These are phyloP conservation scores for Cairneyella variabilis DNA, from an alignment of 495 filamentous ascomycete genomes.

Conservation along the genomic window DNA sequence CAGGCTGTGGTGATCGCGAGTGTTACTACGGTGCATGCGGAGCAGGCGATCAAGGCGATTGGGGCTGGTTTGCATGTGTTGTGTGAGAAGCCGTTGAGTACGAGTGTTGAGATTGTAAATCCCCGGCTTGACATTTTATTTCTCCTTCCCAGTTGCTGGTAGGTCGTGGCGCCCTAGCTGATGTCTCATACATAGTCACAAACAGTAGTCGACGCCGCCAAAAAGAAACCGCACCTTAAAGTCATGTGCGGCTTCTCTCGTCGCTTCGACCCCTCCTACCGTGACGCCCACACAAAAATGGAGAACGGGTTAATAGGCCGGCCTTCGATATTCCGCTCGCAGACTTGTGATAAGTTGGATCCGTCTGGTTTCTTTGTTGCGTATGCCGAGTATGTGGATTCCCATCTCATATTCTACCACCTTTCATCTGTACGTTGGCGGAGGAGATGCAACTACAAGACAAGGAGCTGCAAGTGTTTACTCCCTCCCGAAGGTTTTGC, in stretches of 20 bases:
- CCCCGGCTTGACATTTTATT: no score
- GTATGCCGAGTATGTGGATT: constrained; percentile 51
- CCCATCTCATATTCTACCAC: no score
- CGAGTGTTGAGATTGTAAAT: constrained; percentile 48
- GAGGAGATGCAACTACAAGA: no score
- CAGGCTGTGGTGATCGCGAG: constrained; percentile 50
- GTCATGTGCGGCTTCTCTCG: constrained; percentile 59
- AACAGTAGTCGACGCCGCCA: constrained; percentile 47
- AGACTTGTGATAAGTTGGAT: constrained; percentile 56
- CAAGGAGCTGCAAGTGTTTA: no score
- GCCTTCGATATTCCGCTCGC: constrained; percentile 49
- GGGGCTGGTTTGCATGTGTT: constrained; percentile 49
- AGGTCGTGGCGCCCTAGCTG: no score
- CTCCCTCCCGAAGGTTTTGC: no score
- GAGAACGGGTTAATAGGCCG: constrained; percentile 44
- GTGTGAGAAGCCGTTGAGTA: constrained; percentile 53
- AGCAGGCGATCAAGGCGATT: constrained; percentile 53
- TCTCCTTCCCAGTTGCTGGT: no score
- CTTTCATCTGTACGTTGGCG: no score
- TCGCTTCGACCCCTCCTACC: constrained; percentile 54
- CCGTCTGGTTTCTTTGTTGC: constrained; percentile 53
- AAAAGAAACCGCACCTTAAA: constrained; percentile 46
- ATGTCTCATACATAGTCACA: constrained; percentile 45
- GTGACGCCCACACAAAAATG: constrained; percentile 45
- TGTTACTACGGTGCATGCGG: constrained; percentile 52